Percentiles rank a stretch among this genome's conserved stretches.
Conservation (phyloP, 202 grass and related monocot species). For the Saccharum hybrid region DNA sequence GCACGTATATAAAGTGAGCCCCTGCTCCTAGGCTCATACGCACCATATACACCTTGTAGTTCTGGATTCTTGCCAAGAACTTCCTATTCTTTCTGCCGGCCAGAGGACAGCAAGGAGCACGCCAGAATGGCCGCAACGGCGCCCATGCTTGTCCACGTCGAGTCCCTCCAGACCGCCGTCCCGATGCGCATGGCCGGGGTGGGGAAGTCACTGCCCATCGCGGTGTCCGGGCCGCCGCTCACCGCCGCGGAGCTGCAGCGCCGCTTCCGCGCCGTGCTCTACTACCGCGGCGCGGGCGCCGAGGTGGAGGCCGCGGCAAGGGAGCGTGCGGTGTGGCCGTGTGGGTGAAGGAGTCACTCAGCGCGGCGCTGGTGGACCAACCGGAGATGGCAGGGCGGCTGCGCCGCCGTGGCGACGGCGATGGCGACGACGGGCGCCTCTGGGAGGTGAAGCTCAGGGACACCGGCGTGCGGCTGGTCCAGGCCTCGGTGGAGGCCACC, state of each 20-base stretch:
- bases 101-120: not conserved
- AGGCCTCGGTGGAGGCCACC: constrained; percentile 55
- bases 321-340: constrained; percentile 52
- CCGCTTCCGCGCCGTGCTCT: constrained; percentile 61
- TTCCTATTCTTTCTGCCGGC: not conserved
- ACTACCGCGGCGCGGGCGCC: constrained; percentile 48
- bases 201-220: constrained; percentile 48
- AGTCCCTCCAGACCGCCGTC: constrained; percentile 66
- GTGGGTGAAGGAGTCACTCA: constrained; percentile 76
- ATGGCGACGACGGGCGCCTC: constrained; percentile 9
- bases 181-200: constrained; percentile 39
- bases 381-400: constrained; percentile 76
- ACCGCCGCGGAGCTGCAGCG: constrained; percentile 46
- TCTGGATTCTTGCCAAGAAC: not conserved
- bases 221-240: constrained; percentile 32
- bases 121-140: not conserved
- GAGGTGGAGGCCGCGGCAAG: constrained; percentile 38
- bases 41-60: not conserved
- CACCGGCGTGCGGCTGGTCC: constrained; percentile 68
- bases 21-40: not conserved
- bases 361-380: constrained; percentile 55
- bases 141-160: constrained; percentile 54
- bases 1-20: constrained; percentile 14
- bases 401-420: constrained; percentile 20
- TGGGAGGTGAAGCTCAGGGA: constrained; percentile 88